Evolutionary conservation across 805 yeast species (phyloP).

Genomic region (Candida stauntonica): DNA sequence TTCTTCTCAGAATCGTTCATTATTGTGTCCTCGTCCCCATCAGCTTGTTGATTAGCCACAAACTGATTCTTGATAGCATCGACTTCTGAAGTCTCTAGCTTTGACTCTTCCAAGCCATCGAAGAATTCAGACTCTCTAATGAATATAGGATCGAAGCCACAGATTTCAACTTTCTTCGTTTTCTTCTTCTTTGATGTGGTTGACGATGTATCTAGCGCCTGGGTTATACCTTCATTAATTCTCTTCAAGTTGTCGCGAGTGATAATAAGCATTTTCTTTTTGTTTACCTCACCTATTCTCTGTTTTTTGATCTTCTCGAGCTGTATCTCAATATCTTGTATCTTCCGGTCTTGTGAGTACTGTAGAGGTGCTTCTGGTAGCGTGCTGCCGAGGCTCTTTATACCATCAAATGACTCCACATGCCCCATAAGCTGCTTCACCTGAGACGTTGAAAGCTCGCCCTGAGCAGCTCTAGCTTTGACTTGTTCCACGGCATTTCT

Average conservation of each 20-base stretch:
- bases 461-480: no score
- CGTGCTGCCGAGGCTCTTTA: constrained; percentile 31
- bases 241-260: constrained; percentile 25
- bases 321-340: constrained; percentile 3
- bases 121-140: constrained; percentile 6
- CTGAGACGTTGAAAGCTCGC: no score
- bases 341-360: constrained; percentile 8
- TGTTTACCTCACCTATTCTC: constrained; percentile 8
- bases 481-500: constrained; percentile 3
- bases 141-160: constrained; percentile 44
- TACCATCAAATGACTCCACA: constrained; percentile 12
- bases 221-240: constrained; percentile 24
- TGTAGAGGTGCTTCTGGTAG: constrained; percentile 41
- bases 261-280: constrained; percentile 19
- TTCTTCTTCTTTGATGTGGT: constrained; percentile 12
- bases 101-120: constrained; percentile 18
- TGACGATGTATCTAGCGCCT: neutral
- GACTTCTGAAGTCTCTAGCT: constrained; percentile 18
- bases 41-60: neutral
- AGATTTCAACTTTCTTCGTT: constrained; percentile 42
- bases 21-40: constrained; percentile 7
- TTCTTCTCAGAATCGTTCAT: neutral
- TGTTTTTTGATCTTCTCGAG: neutral
- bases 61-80: constrained; percentile 6
- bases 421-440: constrained; percentile 14